Evolutionary conservation across 805 yeast species (phyloP).

Genomic region (Vanderwaltozyma tropicalis): DNA sequence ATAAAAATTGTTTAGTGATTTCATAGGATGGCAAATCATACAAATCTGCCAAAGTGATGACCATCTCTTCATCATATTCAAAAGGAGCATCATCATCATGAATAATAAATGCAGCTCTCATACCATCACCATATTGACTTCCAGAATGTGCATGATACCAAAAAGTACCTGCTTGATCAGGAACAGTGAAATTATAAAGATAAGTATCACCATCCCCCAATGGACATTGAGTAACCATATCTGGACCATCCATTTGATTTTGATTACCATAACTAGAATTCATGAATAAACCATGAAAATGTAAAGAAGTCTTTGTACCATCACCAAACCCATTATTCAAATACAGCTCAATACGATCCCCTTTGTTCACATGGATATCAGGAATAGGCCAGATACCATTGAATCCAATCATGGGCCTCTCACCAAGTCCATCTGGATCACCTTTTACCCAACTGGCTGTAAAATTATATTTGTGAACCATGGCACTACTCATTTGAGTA

Average conservation of each 20-base stretch:
- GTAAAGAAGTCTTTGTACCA: conserved; percentile 45
- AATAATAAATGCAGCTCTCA: conserved; percentile 57
- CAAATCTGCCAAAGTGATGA: conserved; percentile 50
- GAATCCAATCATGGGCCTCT: conserved; percentile 52
- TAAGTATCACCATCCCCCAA: conserved; percentile 57
- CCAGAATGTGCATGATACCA: conserved; percentile 82
- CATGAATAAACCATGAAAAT: conserved; percentile 73
- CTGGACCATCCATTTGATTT: conserved; percentile 68
- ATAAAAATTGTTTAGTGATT: conserved; percentile 40
- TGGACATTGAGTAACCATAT: conserved; percentile 72
- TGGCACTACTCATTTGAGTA: conserved; percentile 4
- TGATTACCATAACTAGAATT: conserved; percentile 37
- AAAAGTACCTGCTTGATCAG: conserved; percentile 61
- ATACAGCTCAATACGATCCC: conserved; percentile 50
- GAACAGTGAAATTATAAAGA: conserved; percentile 60
- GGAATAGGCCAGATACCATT: conserved; percentile 71
- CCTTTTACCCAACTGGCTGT: conserved; percentile 50
- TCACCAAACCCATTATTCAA: conserved; percentile 52
- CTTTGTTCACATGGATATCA: conserved; percentile 49
- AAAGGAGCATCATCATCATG: conserved; percentile 45
- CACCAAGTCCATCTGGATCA: conserved; percentile 55
- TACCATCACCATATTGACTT: conserved; percentile 68
- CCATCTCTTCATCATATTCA: conserved; percentile 51
- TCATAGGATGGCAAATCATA: conserved; percentile 46
- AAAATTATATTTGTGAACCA: conserved; percentile 47